A percentile compares a stretch with the other conserved stretches of the same genome.
Conservation (phyloP, 2,329 filamentous ascomycete species). For the Juglanconis juglandina region DNA sequence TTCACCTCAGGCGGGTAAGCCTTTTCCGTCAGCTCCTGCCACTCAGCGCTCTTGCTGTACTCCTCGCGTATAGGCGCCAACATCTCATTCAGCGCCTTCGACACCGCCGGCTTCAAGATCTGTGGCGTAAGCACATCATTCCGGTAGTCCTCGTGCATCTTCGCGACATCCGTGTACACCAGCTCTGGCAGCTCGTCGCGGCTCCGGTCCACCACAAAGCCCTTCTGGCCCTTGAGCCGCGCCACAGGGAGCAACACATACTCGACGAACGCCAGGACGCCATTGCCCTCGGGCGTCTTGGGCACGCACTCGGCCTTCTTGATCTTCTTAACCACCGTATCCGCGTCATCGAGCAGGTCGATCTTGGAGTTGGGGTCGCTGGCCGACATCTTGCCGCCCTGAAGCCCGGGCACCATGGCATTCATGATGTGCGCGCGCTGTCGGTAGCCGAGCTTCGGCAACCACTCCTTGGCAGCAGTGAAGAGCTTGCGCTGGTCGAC, state of each 20-base stretch:
- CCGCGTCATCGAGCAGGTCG: constrained; percentile 79
- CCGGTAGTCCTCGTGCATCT: constrained; percentile 76
- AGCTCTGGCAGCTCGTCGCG: constrained; percentile 68
- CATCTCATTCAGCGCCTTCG: constrained; percentile 68
- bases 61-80: constrained; percentile 74
- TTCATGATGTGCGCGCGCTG: constrained; percentile 57
- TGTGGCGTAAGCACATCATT: constrained; percentile 83
- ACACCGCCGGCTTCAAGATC: constrained; percentile 79
- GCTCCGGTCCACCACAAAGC: constrained; percentile 66
- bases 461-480: constrained; percentile 75
- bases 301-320: constrained; percentile 80
- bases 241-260: constrained; percentile 78
- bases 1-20: constrained; percentile 75
- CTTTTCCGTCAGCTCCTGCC: constrained; percentile 72
- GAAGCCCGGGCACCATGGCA: constrained; percentile 82
- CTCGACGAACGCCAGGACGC: constrained; percentile 81
- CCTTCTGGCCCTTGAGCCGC: constrained; percentile 56
- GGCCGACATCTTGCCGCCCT: constrained; percentile 82
- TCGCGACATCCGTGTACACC: constrained; percentile 70
- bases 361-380: constrained; percentile 71
- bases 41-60: constrained; percentile 57
- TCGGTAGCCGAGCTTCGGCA: constrained; percentile 82
- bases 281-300: constrained; percentile 77
- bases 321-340: constrained; percentile 75
- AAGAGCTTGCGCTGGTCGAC: constrained; percentile 89